Conservation (phyloP, 2,329 filamentous ascomycete genomes). For the Metarhizium brunneum region DNA sequence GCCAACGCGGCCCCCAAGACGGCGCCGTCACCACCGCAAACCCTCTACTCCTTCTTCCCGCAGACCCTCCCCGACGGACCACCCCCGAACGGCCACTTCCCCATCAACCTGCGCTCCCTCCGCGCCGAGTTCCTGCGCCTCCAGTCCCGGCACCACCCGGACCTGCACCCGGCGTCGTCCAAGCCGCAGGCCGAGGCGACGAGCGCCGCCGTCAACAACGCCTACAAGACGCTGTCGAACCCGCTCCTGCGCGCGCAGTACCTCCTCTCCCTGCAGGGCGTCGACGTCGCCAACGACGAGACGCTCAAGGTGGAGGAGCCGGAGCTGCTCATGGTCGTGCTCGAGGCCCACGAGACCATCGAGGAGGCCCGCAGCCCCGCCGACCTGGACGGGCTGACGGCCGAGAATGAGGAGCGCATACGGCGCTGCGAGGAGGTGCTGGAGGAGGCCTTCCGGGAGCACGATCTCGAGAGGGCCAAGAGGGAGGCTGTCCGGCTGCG, state of each 20-base stretch:
- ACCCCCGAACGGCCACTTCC: constrained; percentile 69
- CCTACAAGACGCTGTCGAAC: constrained; percentile 74
- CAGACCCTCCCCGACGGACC: constrained; percentile 65
- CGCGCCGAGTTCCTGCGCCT: constrained; percentile 80
- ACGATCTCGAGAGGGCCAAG: constrained; percentile 58
- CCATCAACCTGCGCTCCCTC: constrained; percentile 59
- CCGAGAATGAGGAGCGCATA: constrained; percentile 61
- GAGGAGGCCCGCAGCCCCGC: constrained; percentile 61
- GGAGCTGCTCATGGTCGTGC: constrained; percentile 65
- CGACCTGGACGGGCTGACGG: constrained; percentile 49
- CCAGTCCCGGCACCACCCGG: constrained; percentile 69
- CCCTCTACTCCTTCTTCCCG: constrained; percentile 86
- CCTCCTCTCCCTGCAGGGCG: constrained; percentile 61
- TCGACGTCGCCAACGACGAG: constrained; percentile 76
- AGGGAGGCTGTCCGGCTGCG: constrained; percentile 66
- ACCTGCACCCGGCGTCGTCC: constrained; percentile 47
- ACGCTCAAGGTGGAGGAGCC: constrained; percentile 56
- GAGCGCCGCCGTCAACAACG: constrained; percentile 82
- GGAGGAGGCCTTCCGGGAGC: constrained; percentile 53
- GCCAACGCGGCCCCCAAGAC: background rate
- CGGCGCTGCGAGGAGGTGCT: constrained; percentile 51
- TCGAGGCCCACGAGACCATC: constrained; percentile 70
- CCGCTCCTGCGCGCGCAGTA: constrained; percentile 85
- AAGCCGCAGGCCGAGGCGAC: constrained; percentile 60
- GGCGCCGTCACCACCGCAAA: constrained; percentile 21